These are phyloP conservation scores for Diaporthe vaccinii DNA, from an alignment of 2,329 filamentous ascomycete genomes.

Conservation along the genomic window DNA sequence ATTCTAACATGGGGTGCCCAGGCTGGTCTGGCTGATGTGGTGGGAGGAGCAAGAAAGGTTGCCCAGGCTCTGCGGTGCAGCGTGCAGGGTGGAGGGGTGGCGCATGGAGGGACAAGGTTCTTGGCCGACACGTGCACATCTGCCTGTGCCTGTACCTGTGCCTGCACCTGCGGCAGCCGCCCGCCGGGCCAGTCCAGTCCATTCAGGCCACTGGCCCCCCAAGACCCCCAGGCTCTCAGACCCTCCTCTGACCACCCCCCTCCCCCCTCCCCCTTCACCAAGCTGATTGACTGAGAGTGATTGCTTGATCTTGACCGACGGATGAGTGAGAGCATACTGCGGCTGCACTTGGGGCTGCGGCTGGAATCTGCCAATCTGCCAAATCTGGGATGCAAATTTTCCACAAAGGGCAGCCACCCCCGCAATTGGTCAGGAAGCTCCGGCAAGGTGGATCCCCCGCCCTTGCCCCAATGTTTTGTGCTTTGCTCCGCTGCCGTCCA, in stretches of 20 bases:
- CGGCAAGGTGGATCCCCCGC: conserved; percentile 10
- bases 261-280: not conserved
- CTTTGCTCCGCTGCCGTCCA: not conserved
- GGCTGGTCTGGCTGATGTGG: not conserved
- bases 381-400: conserved; percentile 30
- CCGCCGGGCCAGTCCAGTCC: conserved; percentile 3
- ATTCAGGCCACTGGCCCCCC: not conserved
- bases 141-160: conserved; percentile 6
- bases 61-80: not conserved
- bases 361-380: conserved; percentile 34
- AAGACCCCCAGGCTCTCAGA: not conserved
- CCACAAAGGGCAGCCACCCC: conserved; percentile 24
- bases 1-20: not conserved
- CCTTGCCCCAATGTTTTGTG: not conserved
- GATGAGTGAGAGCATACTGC: not conserved
- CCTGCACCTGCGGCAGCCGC: conserved; percentile 10
- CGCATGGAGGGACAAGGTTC: conserved; percentile 17
- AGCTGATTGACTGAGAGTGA: not conserved
- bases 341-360: conserved; percentile 24
- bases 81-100: conserved; percentile 21
- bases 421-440: conserved; percentile 23
- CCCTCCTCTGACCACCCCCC: not conserved
- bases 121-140: conserved; percentile 28
- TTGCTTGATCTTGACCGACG: not conserved
- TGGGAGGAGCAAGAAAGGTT: not conserved